Evolutionary conservation across 1,139 yeast genomes (phyloP).

Genomic region (Diutina rugosa): DNA sequence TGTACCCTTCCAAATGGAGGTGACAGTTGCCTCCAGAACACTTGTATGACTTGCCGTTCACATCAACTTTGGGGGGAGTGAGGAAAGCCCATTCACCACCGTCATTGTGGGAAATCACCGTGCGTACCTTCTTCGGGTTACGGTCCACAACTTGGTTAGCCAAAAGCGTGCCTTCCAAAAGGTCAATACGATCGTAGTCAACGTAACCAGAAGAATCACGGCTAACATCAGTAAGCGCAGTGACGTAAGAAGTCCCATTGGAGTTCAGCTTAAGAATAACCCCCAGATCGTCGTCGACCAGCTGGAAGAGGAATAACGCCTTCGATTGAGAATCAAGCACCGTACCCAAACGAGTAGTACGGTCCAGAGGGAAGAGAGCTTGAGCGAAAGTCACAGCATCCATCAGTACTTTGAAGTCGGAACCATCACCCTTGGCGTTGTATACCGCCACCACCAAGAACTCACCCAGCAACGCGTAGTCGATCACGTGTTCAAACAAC

Average conservation of each 20-base stretch:
- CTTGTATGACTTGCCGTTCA: conserved; percentile 41
- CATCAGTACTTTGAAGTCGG: conserved; percentile 40
- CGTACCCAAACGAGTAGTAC: conserved; percentile 70
- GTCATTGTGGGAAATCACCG: conserved; percentile 78
- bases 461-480: conserved; percentile 52
- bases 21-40: conserved; percentile 57
- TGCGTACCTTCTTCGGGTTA: conserved; percentile 40
- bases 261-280: conserved; percentile 81
- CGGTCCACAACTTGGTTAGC: conserved; percentile 49
- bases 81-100: conserved; percentile 80
- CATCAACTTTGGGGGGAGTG: conserved; percentile 53
- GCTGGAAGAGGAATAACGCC: conserved; percentile 73
- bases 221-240: conserved; percentile 62
- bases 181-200: conserved; percentile 78
- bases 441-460: conserved; percentile 59
- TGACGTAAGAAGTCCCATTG: conserved; percentile 88
- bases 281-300: conserved; percentile 66
- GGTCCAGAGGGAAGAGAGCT: conserved; percentile 66
- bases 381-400: conserved; percentile 77
- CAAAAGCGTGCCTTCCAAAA: conserved; percentile 78
- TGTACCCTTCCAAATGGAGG: conserved; percentile 79
- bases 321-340: conserved; percentile 65
- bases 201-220: conserved; percentile 64
- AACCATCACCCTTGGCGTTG: conserved; percentile 11
- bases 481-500: conserved; percentile 42